phyloP scores from a whole-genome alignment of 768 basidiomycete genomes.

The Antrodiella citrinella region DNA sequence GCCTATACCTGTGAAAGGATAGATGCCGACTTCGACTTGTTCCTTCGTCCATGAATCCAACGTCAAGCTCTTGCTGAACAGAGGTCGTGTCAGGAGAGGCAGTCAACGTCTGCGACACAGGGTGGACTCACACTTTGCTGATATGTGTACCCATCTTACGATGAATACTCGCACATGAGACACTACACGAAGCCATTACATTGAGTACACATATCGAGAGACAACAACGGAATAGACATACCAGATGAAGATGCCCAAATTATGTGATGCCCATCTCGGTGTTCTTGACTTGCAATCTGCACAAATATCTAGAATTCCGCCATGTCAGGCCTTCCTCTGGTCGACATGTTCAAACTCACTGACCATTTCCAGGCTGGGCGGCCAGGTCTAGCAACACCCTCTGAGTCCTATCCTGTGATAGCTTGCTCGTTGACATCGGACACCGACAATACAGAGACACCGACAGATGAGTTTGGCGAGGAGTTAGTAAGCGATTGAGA shows the following conservation, averaged over 20 bases:
- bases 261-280: constrained; percentile 87
- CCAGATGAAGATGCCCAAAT: constrained; percentile 87
- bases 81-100: constrained; percentile 1
- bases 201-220: neutral
- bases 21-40: constrained; percentile 66
- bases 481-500: neutral
- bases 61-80: constrained; percentile 75
- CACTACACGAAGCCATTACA: constrained; percentile 36
- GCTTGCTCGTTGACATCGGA: constrained; percentile 36
- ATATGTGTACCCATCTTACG: constrained; percentile 92
- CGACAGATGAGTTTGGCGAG: neutral
- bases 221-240: constrained; percentile 22
- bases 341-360: constrained; percentile 15
- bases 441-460: too few relatives aligned
- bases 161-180: constrained; percentile 86
- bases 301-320: constrained; percentile 58
- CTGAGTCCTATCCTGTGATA: constrained; percentile 58
- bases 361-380: constrained; percentile 74
- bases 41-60: constrained; percentile 85
- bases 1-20: constrained; percentile 5
- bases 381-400: constrained; percentile 62
- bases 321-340: neutral
- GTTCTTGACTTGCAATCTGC: constrained; percentile 86
- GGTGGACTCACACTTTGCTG: constrained; percentile 75
- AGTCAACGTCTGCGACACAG: neutral